Conservation (phyloP, 2,329 filamentous ascomycete species). For the Fusarium acutatum region DNA sequence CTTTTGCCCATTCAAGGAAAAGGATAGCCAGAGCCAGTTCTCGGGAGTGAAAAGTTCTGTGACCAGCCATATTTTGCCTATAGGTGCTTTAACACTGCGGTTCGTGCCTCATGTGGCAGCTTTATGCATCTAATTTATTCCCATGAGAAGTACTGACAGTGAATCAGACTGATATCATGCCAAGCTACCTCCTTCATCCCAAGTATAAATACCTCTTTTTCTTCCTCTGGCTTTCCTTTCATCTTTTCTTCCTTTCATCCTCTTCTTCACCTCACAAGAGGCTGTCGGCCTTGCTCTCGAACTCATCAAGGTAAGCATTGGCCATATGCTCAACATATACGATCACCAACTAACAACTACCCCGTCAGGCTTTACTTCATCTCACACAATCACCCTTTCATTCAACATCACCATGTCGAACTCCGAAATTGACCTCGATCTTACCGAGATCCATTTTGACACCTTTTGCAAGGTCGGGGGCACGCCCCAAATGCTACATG, state of each 20-base stretch:
- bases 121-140: accelerated
- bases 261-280: neutral
- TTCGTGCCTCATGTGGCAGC: neutral
- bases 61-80: neutral
- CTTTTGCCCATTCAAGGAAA: neutral
- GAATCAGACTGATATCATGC: neutral
- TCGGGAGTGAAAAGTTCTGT: neutral
- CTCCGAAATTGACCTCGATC: accelerated
- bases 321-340: neutral
- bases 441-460: neutral
- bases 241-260: neutral
- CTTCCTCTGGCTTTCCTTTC: neutral
- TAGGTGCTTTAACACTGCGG: accelerated
- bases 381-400: accelerated
- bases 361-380: too few relatives aligned
- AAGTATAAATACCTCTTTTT: neutral
- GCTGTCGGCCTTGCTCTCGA: accelerated
- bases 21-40: too few relatives aligned
- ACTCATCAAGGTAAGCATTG: neutral
- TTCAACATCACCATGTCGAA: neutral
- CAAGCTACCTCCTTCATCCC: neutral
- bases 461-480: neutral
- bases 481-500: neutral
- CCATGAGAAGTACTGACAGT: neutral
- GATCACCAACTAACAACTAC: neutral